phyloP scores from a whole-genome alignment of 2,329 filamentous ascomycete species.

The Ceratocystis alfenasii region DNA sequence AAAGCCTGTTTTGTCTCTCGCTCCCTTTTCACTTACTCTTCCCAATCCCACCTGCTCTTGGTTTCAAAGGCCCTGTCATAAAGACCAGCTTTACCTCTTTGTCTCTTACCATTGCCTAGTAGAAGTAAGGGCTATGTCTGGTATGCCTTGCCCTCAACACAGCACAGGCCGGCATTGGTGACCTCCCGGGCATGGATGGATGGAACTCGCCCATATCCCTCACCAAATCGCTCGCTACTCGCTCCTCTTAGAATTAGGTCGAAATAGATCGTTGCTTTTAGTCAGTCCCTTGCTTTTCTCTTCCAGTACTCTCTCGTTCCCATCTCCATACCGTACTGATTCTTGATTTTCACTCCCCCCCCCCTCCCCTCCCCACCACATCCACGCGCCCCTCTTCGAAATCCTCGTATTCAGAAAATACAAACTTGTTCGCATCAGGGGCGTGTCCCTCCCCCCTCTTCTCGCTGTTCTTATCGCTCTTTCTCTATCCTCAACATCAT shows the following conservation, averaged over 20 bases:
- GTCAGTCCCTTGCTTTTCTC: neutral
- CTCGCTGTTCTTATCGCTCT: neutral
- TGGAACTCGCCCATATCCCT: neutral
- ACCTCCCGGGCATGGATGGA: neutral
- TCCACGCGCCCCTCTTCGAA: slow-evolving; percentile 6
- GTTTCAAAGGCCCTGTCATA: neutral
- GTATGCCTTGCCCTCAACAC: neutral
- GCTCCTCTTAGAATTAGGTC: neutral
- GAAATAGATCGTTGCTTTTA: neutral
- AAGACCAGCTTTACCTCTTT: neutral
- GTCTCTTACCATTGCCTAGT: neutral
- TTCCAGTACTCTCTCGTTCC: neutral
- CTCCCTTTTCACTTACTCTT: neutral
- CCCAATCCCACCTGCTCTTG: neutral
- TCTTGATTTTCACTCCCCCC: neutral
- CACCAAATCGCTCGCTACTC: neutral
- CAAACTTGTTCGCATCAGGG: slow-evolving; percentile 12
- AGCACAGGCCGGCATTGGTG: neutral
- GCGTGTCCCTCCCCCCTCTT: neutral
- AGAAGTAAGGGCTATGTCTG: neutral
- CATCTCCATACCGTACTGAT: slow-evolving; percentile 6
- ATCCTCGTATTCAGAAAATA: slow-evolving; percentile 17
- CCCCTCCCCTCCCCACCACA: neutral
- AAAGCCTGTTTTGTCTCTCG: neutral
- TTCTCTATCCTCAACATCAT: neutral